phyloP scores from a whole-genome alignment of 305 asterid genomes.

The Fraxinus baroniana region DNA sequence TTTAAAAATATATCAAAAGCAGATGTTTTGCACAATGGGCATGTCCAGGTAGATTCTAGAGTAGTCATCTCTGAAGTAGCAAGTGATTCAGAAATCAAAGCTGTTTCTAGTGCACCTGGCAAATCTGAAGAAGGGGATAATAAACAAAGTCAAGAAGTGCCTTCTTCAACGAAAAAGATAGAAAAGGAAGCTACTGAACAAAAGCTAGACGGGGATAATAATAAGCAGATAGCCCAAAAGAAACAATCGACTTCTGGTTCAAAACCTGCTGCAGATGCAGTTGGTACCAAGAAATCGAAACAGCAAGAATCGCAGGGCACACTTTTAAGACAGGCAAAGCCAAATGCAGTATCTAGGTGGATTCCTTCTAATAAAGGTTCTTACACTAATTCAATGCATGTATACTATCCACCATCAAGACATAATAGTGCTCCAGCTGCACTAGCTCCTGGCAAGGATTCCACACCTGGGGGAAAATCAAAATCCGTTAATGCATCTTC shows the following conservation, averaged over 20 bases:
- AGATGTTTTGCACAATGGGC: slow-evolving; percentile 25
- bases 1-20: slow-evolving; percentile 25
- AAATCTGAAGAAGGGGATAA: slow-evolving; percentile 45
- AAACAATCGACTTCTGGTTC: slow-evolving; percentile 39
- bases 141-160: slow-evolving; percentile 40
- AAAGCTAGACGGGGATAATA: slow-evolving; percentile 35
- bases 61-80: slow-evolving; percentile 31
- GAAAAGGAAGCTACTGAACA: slow-evolving; percentile 51
- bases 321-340: slow-evolving; percentile 61
- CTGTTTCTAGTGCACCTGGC: slow-evolving; percentile 29
- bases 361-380: slow-evolving; percentile 92
- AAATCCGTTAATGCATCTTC: slow-evolving; percentile 43
- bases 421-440: slow-evolving; percentile 87
- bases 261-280: slow-evolving; percentile 48
- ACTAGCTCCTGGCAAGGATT: slow-evolving; percentile 54
- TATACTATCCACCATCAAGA: slow-evolving; percentile 81
- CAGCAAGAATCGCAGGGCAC: slow-evolving; percentile 50
- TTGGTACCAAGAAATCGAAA: slow-evolving; percentile 52
- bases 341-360: slow-evolving; percentile 85
- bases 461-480: slow-evolving; percentile 56
- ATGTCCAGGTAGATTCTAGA: slow-evolving; percentile 29
- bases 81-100: slow-evolving; percentile 30
- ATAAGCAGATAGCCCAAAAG: slow-evolving; percentile 44
- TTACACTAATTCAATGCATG: slow-evolving; percentile 89
- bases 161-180: slow-evolving; percentile 31